phyloP scores from a whole-genome alignment of 306 rosid species.

The Fragaria nilgerrensis region DNA sequence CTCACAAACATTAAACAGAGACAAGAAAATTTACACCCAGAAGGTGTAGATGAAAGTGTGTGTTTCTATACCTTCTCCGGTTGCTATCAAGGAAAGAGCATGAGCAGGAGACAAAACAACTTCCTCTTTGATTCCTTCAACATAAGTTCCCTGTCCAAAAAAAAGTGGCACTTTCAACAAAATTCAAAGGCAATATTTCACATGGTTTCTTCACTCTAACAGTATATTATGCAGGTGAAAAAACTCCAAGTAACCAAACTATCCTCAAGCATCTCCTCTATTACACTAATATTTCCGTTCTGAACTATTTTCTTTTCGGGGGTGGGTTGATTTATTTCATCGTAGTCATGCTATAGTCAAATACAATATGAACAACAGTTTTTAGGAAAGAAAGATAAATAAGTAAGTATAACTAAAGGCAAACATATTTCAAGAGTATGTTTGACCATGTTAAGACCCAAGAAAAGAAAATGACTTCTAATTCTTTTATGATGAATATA shows the following conservation, averaged over 20 bases:
- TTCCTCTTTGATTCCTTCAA: conserved; percentile 91
- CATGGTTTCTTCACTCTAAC: neutral
- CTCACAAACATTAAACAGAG: neutral
- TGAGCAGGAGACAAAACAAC: conserved; percentile 93
- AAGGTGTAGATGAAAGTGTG: neutral
- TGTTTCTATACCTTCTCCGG: conserved; percentile 68
- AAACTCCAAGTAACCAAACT: neutral
- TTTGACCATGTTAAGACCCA: neutral
- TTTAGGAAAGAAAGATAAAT: neutral
- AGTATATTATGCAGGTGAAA: neutral
- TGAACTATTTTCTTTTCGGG: neutral
- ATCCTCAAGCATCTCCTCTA: conserved; percentile 6
- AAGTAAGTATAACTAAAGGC: neutral
- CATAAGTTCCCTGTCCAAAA: conserved; percentile 72
- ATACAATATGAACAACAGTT: neutral
- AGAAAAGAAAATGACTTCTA: conserved; percentile 2
- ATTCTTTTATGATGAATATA: conserved; percentile 23
- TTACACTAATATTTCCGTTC: neutral
- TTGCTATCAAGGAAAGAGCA: conserved; percentile 87
- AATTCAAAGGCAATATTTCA: neutral
- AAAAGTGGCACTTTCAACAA: conserved; percentile 17
- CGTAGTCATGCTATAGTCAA: neutral
- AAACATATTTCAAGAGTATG: neutral
- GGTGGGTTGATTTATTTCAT: neutral
- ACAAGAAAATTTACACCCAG: conserved; percentile 1